Base-by-base conservation (phyloP, 495 filamentous ascomycete genomes). In the Penicillium bovifimosum region DNA sequence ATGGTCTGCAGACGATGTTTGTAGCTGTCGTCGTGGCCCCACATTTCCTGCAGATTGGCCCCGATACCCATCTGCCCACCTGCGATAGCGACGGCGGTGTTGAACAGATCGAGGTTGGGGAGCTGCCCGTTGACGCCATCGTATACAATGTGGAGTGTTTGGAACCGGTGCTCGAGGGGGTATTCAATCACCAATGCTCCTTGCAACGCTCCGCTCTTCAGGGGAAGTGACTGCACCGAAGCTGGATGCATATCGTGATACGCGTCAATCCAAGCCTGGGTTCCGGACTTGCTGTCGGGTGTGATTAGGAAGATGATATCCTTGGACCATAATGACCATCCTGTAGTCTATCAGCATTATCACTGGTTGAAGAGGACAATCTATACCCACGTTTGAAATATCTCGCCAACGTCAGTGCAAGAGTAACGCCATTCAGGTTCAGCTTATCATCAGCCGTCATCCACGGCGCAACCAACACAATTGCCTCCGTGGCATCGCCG, bases 251-350 rank as follows among this genome's bases (percentile, higher is more conserved):
- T 84, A 58, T 95, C 86, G 66, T 98, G 93, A 69, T 98, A 98
- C 3, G 95, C 95, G 59, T 96, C 90, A 20, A 96, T 87, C 93
- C 95, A 98, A 26, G 93, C 93, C 69, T 98, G 91, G 5, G 91
- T 88, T 3, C 91, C 93, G 14, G 88, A 84, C 48, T 83, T 86
- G 63, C 90, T 95, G 69, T 98, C 93, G 1, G 86, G 81, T 1
- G 93, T 84, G 44, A 97, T 80, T 7, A 98, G 68, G 68, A 98
- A 85, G 41, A 98, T 93, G 58, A 98, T 96, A 55, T 98, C 93
- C 71, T 98, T 98, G 33, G 90, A 96, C 93, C 93, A 98, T 9
- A 98, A 75, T 24, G 90, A 96, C 93, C 93, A 98, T 54, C 90
- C 84, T 87, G 34, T 20, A 13, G 20, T 9, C 39, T 16, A 45